Percentiles rank a stretch among this genome's conserved stretches.
Conservation (phyloP, 176 grass and related monocot species). For the Cocos nucifera region DNA sequence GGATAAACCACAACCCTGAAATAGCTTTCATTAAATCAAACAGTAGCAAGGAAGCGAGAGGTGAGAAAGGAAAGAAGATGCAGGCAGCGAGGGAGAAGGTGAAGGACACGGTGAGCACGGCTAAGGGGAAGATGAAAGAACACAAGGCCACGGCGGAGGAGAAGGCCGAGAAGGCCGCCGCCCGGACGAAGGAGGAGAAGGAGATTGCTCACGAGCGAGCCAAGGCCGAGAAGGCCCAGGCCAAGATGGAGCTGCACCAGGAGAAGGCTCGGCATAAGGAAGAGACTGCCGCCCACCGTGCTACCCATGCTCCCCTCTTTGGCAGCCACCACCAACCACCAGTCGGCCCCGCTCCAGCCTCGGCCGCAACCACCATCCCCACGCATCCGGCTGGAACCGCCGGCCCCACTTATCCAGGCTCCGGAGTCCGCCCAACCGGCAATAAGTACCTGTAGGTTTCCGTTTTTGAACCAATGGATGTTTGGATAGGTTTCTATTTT, state of each 20-base stretch:
- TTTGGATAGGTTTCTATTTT: no score
- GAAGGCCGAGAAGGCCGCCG: constrained; percentile 26
- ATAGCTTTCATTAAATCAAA: no score
- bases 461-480: no score
- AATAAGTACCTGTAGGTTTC: no score
- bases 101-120: constrained; percentile 46
- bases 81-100: constrained; percentile 39
- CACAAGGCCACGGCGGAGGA: constrained; percentile 28
- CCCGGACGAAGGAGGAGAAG: constrained; percentile 33
- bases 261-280: constrained; percentile 53
- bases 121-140: constrained; percentile 51
- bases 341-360: constrained; percentile 7
- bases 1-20: no score
- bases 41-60: no score
- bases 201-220: constrained; percentile 34
- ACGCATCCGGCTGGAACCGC: no score
- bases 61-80: constrained; percentile 9
- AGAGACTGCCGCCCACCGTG: constrained; percentile 12
- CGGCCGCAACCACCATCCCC: background rate
- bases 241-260: constrained; percentile 41
- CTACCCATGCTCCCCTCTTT: constrained; percentile 33
- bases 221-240: constrained; percentile 33
- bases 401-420: no score
- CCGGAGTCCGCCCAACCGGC: no score
- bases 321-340: constrained; percentile 10